Conservation (phyloP, 805 yeast genomes). For the Candida vaughaniae region DNA sequence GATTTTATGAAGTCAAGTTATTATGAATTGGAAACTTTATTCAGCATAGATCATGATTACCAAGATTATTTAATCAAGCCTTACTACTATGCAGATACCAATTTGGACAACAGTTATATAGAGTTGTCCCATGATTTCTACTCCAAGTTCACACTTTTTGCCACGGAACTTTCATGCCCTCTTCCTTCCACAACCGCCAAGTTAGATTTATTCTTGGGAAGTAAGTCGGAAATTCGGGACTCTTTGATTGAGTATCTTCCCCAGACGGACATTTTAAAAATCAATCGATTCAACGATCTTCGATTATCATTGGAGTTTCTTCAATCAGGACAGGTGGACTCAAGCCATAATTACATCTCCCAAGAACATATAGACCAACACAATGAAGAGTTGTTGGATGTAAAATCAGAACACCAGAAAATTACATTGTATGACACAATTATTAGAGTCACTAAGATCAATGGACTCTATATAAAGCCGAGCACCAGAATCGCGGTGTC, state of each 20-base stretch:
- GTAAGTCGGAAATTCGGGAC: constrained; percentile 18
- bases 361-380: not conserved
- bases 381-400: constrained; percentile 14
- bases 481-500: constrained; percentile 10
- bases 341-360: constrained; percentile 8
- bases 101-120: constrained; percentile 24
- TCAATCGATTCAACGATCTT: constrained; percentile 41
- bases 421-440: constrained; percentile 13
- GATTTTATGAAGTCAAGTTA: constrained; percentile 36
- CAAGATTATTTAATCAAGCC: constrained; percentile 45
- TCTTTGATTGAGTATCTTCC: not conserved
- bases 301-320: constrained; percentile 49
- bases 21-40: constrained; percentile 40
- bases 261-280: constrained; percentile 23
- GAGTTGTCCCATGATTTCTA: constrained; percentile 30
- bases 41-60: constrained; percentile 44
- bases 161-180: constrained; percentile 15
- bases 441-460: constrained; percentile 28
- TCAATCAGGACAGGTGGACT: constrained; percentile 39
- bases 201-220: constrained; percentile 31
- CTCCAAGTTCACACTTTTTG: constrained; percentile 25
- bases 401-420: not conserved
- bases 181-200: constrained; percentile 22
- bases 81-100: constrained; percentile 21
- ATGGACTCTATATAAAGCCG: constrained; percentile 28